Conservation (phyloP, 2,329 filamentous ascomycete genomes). For the Graphilbum ipis-grandicollis region DNA sequence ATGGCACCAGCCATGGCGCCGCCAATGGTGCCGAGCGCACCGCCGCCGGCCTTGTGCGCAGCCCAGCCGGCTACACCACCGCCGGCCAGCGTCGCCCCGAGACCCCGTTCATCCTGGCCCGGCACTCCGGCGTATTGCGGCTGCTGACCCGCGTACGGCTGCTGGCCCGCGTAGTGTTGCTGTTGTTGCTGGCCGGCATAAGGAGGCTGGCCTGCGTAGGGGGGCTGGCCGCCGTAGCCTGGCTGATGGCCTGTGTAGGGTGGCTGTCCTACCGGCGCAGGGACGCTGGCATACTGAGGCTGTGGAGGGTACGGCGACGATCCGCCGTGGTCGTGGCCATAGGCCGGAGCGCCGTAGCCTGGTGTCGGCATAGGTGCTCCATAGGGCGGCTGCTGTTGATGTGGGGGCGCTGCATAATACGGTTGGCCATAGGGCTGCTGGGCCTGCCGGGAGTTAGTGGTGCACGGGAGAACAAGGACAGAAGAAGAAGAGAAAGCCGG, state of each 20-base stretch:
- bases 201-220: too few species aligned
- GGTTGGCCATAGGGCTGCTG: slow-evolving; percentile 3
- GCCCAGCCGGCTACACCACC: slow-evolving; percentile 36
- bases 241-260: too few species aligned
- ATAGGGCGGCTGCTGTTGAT: slow-evolving; percentile 13
- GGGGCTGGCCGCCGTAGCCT: too few species aligned
- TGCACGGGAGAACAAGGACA: slow-evolving; percentile 5
- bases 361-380: slow-evolving; percentile 5
- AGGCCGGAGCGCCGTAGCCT: background rate
- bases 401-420: slow-evolving; percentile 10
- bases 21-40: slow-evolving; percentile 30
- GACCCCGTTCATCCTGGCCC: slow-evolving; percentile 32
- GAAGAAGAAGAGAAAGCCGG: background rate
- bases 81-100: slow-evolving; percentile 34
- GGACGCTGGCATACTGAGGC: slow-evolving; percentile 11
- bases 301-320: slow-evolving; percentile 6
- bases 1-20: slow-evolving; percentile 34
- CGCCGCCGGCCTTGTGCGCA: slow-evolving; percentile 34
- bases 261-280: too few species aligned
- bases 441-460: background rate
- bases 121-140: slow-evolving; percentile 6
- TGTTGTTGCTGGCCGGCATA: slow-evolving; percentile 4
- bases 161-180: background rate
- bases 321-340: slow-evolving; percentile 1
- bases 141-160: background rate